Base-by-base conservation (phyloP, 2,329 filamentous ascomycete species). In the Ophiostoma tasmaniense region DNA sequence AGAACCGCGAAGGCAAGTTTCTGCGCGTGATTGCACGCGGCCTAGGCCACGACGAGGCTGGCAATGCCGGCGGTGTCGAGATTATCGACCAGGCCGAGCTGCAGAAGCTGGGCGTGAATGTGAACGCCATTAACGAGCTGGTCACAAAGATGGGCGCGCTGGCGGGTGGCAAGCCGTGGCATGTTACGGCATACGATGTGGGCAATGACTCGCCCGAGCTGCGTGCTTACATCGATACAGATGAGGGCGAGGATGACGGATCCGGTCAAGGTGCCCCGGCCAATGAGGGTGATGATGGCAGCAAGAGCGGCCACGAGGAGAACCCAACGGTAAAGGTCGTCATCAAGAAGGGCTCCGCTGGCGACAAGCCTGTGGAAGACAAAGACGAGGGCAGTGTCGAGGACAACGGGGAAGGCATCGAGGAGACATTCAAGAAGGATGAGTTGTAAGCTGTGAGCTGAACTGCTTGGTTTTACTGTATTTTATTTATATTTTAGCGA, bases 11-110 rank as follows among this genome's bases (percentile, higher is more conserved):
- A 5, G 30, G 30, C 30, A 64, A 64, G 61, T 64, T 64, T 22
- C 8, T 81, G 25, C 78, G 84, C 74, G 77, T 84, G 20, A 77
- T 86, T 6, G 82, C 82, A 1, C 76, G 77, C 50, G 82, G 79
- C 1, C 76, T 78, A 39, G 79, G 79, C 74, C 79, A 84, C 73
- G 82, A 85, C 59, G 82, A 90, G 61, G 87, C 88, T 25, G 88
- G 90, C 11, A 80, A 84, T 70, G 77, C 30, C 11, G 61, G 61
- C 11, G 61, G 20, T 14, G 33, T 90, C 11, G 82, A 86, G 67
- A 81, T 85, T 50, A 78, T 92, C 67, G 85, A 83, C 4, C 83
- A 87, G 35, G 86, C 89, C 45, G 88, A 93, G 71, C 81, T 96
- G 2, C 88, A 93, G 73, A 82, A 87, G 64, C 81, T 96, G 76